Conservation (phyloP, 225 moss, liverwort and hornwort species). For the Bryum argenteum region DNA sequence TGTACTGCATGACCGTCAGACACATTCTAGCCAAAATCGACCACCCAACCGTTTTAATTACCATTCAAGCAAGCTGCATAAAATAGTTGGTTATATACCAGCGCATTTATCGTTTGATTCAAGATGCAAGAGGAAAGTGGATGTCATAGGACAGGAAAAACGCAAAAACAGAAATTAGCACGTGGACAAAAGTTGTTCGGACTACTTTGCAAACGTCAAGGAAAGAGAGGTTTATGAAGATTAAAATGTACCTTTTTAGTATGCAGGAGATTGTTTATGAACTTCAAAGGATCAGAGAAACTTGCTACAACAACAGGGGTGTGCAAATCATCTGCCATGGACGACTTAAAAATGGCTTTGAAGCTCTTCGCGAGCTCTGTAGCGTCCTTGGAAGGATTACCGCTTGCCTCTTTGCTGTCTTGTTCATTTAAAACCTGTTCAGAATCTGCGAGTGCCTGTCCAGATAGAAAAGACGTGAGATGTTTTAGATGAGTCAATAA, state of each 20-base stretch:
- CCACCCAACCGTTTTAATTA: not conserved
- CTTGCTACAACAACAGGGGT: constrained; percentile 83
- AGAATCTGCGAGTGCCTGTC: constrained; percentile 76
- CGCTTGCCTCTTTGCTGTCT: constrained; percentile 29
- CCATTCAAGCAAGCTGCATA: not conserved
- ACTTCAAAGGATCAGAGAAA: constrained; percentile 87
- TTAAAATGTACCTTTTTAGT: constrained; percentile 71
- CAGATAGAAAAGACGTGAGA: constrained; percentile 19
- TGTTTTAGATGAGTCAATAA: not conserved
- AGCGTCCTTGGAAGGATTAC: constrained; percentile 66
- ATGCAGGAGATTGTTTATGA: constrained; percentile 89
- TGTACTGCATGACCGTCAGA: constrained; percentile 13
- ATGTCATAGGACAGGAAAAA: not conserved
- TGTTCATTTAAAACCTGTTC: constrained; percentile 50
- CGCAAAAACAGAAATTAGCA: not conserved
- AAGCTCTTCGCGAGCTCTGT: constrained; percentile 49
- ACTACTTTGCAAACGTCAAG: not conserved
- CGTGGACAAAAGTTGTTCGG: not conserved
- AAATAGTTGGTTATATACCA: not conserved
- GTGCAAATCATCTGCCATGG: constrained; percentile 93
- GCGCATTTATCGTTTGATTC: not conserved
- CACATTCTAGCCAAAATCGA: not conserved
- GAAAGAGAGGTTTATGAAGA: not conserved
- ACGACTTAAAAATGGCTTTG: constrained; percentile 52
- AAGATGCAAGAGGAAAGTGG: not conserved